Base-by-base conservation (phyloP, 2,329 filamentous ascomycete species). In the Amauroascus niger region DNA sequence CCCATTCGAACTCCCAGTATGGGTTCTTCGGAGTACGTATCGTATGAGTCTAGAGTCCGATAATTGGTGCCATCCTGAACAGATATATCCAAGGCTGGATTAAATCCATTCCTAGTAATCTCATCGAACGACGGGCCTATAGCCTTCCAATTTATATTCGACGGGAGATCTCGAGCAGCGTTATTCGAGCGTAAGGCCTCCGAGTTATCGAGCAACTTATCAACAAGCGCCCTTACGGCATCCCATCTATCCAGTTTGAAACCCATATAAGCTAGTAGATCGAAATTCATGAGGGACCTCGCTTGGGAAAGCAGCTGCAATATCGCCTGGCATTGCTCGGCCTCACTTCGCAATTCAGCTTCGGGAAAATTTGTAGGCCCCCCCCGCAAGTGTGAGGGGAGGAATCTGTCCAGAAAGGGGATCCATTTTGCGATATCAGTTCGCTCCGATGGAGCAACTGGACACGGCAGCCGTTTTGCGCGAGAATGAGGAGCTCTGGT, bases 251-350 rank as follows among this genome's bases (percentile, higher is more conserved):
- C 64, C 55, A 68, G 58, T 16, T 63, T 60, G 41, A 72, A 67
- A 1, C 70, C 71, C 49, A 75, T 59, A 56, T 71, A 66, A 9
- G 61, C 60, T 37, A 75, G 56, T 32, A 74, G 60, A 60, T 75
- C 68, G 8, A 69, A 39, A 22, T 63, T 55, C 14, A 57, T 58
- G 20, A 60, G 47, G 11, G 41, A 52, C 30, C 66, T 65, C 9
- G 68, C 67, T 51, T 64, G 55, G 43, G 54, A 62, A 32, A 73
- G 57, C 16, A 69, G 56, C 11, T 61, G 61, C 28, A 67, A 59
- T 53, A 74, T 55, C 33, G 63, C 60, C 51, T 67, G 55, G 18
- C 63, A 61, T 37, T 63, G 60, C 16, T 63, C 55, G 41, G 39
- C 11, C 18, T 66, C 55, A 13, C 55, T 55, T 39, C 60, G 41